phyloP scores from a whole-genome alignment of 495 filamentous ascomycete species.

The Filosporella fistucella region DNA sequence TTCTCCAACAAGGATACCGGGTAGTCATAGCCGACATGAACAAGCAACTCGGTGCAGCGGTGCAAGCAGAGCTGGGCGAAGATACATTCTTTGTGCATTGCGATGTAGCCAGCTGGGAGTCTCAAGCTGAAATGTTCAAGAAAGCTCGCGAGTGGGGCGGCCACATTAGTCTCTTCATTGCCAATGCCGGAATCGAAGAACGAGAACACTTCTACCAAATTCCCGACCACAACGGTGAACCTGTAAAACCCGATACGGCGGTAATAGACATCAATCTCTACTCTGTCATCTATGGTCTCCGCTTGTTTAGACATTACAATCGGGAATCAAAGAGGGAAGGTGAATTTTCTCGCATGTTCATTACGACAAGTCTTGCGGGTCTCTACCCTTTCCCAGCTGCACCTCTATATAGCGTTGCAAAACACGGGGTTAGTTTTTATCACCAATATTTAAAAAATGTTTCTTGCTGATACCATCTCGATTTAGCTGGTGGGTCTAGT shows the following conservation, averaged over 20 bases:
- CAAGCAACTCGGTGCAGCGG: slow-evolving; percentile 20
- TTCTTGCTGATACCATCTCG: too few species aligned
- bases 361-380: too few species aligned
- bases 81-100: background rate
- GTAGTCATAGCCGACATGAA: slow-evolving; percentile 41
- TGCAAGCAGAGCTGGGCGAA: slow-evolving; percentile 7
- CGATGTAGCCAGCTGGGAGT: slow-evolving; percentile 1
- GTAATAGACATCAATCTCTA: slow-evolving; percentile 38
- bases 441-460: too few species aligned
- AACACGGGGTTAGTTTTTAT: too few species aligned
- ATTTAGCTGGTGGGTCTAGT: slow-evolving; percentile 28
- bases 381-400: too few species aligned
- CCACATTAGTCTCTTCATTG: slow-evolving; percentile 2
- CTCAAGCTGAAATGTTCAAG: slow-evolving; percentile 2
- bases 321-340: slow-evolving; percentile 23
- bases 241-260: slow-evolving; percentile 32
- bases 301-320: slow-evolving; percentile 39
- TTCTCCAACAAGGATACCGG: slow-evolving; percentile 24
- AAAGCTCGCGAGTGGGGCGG: slow-evolving; percentile 3
- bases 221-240: slow-evolving; percentile 2
- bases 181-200: slow-evolving; percentile 9
- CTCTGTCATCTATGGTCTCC: slow-evolving; percentile 34
- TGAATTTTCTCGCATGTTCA: too few species aligned
- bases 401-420: too few species aligned
- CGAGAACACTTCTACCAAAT: background rate